phyloP scores from a whole-genome alignment of 148 eudicot genomes.

The Chenopodium album region DNA sequence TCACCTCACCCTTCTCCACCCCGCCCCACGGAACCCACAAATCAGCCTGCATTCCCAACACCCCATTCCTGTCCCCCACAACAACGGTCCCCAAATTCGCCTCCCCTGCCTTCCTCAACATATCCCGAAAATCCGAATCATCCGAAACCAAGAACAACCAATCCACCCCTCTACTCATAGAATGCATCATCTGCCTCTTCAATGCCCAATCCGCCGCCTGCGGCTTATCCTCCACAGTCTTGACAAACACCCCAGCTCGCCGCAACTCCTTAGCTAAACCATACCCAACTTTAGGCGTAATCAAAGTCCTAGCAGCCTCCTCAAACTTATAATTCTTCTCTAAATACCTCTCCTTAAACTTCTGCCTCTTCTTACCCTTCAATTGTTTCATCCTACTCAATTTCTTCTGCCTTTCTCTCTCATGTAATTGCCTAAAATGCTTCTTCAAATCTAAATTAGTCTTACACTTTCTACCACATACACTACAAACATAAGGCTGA shows the following conservation, averaged over 20 bases:
- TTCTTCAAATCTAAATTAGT: slow-evolving; percentile 70
- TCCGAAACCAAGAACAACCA: slow-evolving; percentile 85
- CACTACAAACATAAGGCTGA: slow-evolving; percentile 56
- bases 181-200: slow-evolving; percentile 72
- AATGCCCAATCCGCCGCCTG: slow-evolving; percentile 96
- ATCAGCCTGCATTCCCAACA: slow-evolving; percentile 78
- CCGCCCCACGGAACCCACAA: slow-evolving; percentile 74
- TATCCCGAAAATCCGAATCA: slow-evolving; percentile 81
- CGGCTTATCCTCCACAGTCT: slow-evolving; percentile 90
- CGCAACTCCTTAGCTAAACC: slow-evolving; percentile 68
- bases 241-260: slow-evolving; percentile 85
- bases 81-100: slow-evolving; percentile 84
- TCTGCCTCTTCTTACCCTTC: slow-evolving; percentile 82
- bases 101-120: slow-evolving; percentile 81
- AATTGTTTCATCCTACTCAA: slow-evolving; percentile 60
- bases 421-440: slow-evolving; percentile 73
- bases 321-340: slow-evolving; percentile 56
- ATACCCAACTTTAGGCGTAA: slow-evolving; percentile 70
- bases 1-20: slow-evolving; percentile 76
- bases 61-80: slow-evolving; percentile 74
- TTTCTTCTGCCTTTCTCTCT: slow-evolving; percentile 80
- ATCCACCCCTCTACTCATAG: slow-evolving; percentile 73
- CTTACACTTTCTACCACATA: slow-evolving; percentile 79
- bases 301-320: slow-evolving; percentile 65
- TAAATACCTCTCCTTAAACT: slow-evolving; percentile 65